phyloP scores from a whole-genome alignment of 768 basidiomycete genomes.

The Suillus subaureus region DNA sequence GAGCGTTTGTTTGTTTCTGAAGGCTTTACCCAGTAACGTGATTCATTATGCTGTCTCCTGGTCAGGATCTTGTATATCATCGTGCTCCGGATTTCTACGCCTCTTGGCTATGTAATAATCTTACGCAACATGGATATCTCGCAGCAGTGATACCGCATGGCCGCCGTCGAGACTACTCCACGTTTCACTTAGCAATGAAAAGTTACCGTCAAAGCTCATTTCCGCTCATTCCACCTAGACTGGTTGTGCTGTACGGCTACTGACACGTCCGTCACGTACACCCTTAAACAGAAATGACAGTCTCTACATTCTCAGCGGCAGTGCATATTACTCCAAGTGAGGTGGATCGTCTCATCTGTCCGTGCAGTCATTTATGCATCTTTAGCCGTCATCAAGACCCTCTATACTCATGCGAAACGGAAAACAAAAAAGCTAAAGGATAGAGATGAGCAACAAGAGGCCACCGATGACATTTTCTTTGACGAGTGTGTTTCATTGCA shows the following conservation, averaged over 20 bases:
- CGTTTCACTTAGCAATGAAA: neutral
- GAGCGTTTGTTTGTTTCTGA: constrained; percentile 15
- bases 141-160: neutral
- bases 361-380: neutral
- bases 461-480: constrained; percentile 64
- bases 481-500: constrained; percentile 53
- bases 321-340: constrained; percentile 55
- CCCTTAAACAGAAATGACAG: constrained; percentile 42
- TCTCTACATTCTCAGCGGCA: constrained; percentile 56
- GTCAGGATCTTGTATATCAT: neutral
- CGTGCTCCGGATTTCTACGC: neutral
- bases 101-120: neutral
- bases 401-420: constrained; percentile 47
- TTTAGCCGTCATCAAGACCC: constrained; percentile 57
- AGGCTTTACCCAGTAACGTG: constrained; percentile 7
- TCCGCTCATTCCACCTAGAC: neutral
- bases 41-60: no score
- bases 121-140: neutral
- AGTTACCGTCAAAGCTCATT: neutral
- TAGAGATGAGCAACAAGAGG: constrained; percentile 39
- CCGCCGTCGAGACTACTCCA: neutral
- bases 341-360: neutral
- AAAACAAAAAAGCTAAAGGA: constrained; percentile 43
- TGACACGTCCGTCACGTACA: neutral
- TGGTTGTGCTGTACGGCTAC: neutral